Evolutionary conservation across 331 rosid species (phyloP), one percentile per base, ranked within the genome.

Genomic region (Acacia pycnantha): DNA sequence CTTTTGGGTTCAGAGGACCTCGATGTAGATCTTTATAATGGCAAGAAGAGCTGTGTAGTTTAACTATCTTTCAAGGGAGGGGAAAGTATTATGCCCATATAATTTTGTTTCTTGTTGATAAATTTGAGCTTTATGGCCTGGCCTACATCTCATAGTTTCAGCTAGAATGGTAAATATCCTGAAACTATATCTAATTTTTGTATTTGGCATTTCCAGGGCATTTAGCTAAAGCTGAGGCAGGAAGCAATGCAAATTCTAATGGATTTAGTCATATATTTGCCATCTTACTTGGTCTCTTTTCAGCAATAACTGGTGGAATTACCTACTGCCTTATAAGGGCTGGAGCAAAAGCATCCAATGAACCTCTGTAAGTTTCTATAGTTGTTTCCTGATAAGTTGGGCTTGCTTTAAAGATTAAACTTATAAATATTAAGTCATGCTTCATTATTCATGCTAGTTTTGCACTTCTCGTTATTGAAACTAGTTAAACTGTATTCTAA

Each of bases 341-440:
- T 53, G 94, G 91, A 78, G 92, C 97, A 86, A 90, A 85, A 75
- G 91, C 90, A 79, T 94, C 95, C n/a, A 93, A 92, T 51, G 97
- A 91, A 70, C 98, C 98, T 26, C 64, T 94, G 98, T 94, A 89
- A 87, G 96, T 82, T 81, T 67, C 41, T 51, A 74, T 3, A 58
- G 66, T 84, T 53, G 22, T 26, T 81, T 61, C 9, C 27, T 40
- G 56, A 54, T 24, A 29, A 40, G 24, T 53, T 12, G 35, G 64
- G 67, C 47, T 48, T 43, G 47, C 37, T 47, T 64, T 72, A 43
- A 50, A 41, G 50, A 51, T 69, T 24, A 78, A 69, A 67, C 70
- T 33, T 50, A 33, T 44, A 33, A 24, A 29, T 77, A 10, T 82
- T 78, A 59, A 56, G 8, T 58, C 31, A 27, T 31, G 11, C 79